Evolutionary conservation across 768 basidiomycete genomes (phyloP).

Genomic region (Termitomyces bulborhizus): DNA sequence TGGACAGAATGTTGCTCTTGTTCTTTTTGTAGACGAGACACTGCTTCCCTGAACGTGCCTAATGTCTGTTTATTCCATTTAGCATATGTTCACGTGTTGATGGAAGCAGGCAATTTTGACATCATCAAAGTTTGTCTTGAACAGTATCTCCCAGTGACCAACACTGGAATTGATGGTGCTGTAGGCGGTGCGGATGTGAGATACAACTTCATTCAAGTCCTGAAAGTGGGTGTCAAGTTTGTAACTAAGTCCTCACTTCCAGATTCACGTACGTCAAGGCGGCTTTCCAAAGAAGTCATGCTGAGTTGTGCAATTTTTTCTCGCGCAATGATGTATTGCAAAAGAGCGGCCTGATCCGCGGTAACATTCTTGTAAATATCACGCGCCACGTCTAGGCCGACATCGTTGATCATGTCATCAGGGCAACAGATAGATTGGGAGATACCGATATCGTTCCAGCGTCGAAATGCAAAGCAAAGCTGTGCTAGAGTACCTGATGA

Average conservation of each 20-base stretch:
- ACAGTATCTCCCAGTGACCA: not conserved
- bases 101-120: not conserved
- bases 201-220: slow-evolving; percentile 11
- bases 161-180: not conserved
- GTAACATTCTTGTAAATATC: slow-evolving; percentile 65
- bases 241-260: not conserved
- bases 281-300: slow-evolving; percentile 23
- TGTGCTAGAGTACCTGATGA: slow-evolving; percentile 40
- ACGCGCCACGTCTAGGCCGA: slow-evolving; percentile 47
- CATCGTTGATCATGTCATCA: not conserved
- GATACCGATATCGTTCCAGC: slow-evolving; percentile 71
- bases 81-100: not conserved
- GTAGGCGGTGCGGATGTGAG: slow-evolving; percentile 4
- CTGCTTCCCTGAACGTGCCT: not conserved
- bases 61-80: slow-evolving; percentile 2
- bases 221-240: not conserved
- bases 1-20: not conserved
- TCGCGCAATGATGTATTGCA: slow-evolving; percentile 38
- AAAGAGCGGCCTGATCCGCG: slow-evolving; percentile 44
- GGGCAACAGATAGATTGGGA: not conserved
- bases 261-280: slow-evolving; percentile 18
- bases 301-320: slow-evolving; percentile 30
- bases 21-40: not conserved
- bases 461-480: slow-evolving; percentile 67
- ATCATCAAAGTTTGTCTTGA: not conserved